Percentiles rank a stretch among this genome's conserved stretches.
Conservation (phyloP, 2,329 filamentous ascomycete species). For the Fusarium metavorans region DNA sequence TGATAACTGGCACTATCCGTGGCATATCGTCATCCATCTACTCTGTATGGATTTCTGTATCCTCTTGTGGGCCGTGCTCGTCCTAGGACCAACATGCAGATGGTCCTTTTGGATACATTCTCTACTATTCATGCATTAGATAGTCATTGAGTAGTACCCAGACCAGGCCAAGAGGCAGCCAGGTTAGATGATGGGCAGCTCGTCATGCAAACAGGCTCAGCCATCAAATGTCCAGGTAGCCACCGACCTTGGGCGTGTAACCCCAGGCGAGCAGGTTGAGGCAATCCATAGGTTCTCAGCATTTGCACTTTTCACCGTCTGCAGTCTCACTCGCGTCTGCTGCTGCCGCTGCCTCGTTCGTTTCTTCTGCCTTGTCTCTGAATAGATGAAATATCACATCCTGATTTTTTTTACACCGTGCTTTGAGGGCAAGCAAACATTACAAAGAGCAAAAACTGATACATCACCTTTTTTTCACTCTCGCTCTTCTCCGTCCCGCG, state of each 20-base stretch:
- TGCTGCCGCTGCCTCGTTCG: neutral
- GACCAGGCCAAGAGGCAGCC: neutral
- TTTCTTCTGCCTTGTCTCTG: neutral
- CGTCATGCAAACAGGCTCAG: neutral
- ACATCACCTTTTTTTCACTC: constrained; percentile 23
- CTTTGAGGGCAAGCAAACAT: neutral
- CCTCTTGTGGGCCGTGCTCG: neutral
- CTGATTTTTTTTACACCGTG: neutral
- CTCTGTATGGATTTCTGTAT: neutral
- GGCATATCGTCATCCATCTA: neutral
- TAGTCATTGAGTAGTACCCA: neutral
- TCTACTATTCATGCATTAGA: neutral
- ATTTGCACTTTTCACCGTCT: neutral
- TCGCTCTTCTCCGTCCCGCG: constrained; percentile 23
- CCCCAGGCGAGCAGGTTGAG: neutral
- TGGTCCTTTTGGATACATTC: neutral
- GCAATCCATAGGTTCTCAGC: neutral
- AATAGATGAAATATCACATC: neutral
- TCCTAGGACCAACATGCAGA: neutral
- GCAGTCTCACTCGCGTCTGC: neutral
- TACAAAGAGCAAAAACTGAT: constrained; percentile 25
- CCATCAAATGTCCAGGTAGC: neutral
- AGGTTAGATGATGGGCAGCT: neutral
- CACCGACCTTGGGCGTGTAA: neutral
- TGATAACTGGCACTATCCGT: neutral